Evolutionary conservation across 2,329 filamentous ascomycete genomes (phyloP), one percentile per base, ranked within the genome.

Genomic region (Aurifilum marmelostoma): DNA sequence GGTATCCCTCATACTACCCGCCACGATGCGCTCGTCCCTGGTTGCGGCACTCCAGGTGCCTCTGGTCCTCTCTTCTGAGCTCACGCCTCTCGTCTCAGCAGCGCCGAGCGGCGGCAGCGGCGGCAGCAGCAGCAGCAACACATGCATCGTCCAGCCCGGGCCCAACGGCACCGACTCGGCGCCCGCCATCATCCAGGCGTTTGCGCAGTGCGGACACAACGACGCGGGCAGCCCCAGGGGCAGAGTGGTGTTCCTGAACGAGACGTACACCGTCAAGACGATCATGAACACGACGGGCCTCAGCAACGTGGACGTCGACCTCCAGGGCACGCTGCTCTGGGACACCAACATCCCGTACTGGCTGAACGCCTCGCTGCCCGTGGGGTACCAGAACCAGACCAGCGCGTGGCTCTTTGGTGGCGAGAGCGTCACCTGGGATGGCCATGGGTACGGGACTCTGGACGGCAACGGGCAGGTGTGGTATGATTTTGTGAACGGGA

Each of bases 341-440:
- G 66, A 69, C 27, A 64, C 64, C 21, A 67, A 71, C 24, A 58
- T 71, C 16, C 39, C 29, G 1, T 83, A 82, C 75, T 82, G 81
- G 81, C 74, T 82, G 2, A 75, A 75, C 43, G 73, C 81, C 63
- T 81, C 79, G 2, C 67, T 81, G 1, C 73, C 75, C 0, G 77
- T 83, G n/a, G 80, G 79, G 0, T 81, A 79, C 62, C 80, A 83
- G 70, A 82, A 82, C 63, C 81, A 83, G 59, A 77, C 78, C 21
- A 79, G 80, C 5, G 80, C 80, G 8, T 82, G 78, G 75, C 71
- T 79, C 32, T 73, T 83, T 9, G 81, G 82, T 6, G 83, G 82
- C 1, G 77, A 80, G 11, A 77, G 80, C 41, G 72, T 84, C 16
- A 75, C 75, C 14, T 76, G 83, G 66, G 73, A 80, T 32, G 82